phyloP scores from a whole-genome alignment of 306 rosid species.

The Glycyrrhiza uralensis region DNA sequence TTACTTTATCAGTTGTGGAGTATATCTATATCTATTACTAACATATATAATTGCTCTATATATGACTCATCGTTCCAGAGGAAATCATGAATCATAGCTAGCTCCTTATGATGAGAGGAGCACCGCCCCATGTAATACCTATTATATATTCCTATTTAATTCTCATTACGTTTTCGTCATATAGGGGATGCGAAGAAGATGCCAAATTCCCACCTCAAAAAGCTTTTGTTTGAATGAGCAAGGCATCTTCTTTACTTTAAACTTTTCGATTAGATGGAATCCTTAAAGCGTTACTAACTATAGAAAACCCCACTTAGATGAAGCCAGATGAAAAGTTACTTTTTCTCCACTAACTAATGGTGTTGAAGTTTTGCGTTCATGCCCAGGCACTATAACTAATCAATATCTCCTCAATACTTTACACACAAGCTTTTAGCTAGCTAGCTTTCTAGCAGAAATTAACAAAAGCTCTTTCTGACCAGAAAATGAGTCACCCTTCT shows the following conservation, averaged over 20 bases:
- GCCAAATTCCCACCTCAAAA: constrained; percentile 60
- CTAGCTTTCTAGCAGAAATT: constrained; percentile 43
- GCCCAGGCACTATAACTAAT: constrained; percentile 37
- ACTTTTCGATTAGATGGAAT: constrained; percentile 42
- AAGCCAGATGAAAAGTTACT: constrained; percentile 55
- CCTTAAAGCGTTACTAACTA: constrained; percentile 70
- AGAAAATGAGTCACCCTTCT: constrained; percentile 33
- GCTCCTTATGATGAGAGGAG: constrained; percentile 36
- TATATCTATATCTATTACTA: constrained; percentile 11
- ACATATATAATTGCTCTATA: constrained; percentile 16
- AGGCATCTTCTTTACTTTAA: constrained; percentile 50
- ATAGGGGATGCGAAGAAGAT: constrained; percentile 47
- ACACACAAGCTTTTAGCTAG: constrained; percentile 53
- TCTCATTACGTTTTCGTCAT: constrained; percentile 13
- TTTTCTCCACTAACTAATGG: constrained; percentile 53
- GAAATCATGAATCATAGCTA: constrained; percentile 28
- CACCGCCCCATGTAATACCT: constrained; percentile 50
- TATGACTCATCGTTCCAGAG: constrained; percentile 27
- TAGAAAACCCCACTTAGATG: constrained; percentile 66
- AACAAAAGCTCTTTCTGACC: constrained; percentile 39
- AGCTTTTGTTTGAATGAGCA: constrained; percentile 46
- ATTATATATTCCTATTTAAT: constrained; percentile 12
- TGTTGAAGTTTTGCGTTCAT: constrained; percentile 46
- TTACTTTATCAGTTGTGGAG: not conserved
- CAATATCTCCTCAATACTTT: constrained; percentile 46